These are phyloP conservation scores for Exophiala viscosa DNA, from an alignment of 2,329 filamentous ascomycete genomes.

Conservation along the genomic window DNA sequence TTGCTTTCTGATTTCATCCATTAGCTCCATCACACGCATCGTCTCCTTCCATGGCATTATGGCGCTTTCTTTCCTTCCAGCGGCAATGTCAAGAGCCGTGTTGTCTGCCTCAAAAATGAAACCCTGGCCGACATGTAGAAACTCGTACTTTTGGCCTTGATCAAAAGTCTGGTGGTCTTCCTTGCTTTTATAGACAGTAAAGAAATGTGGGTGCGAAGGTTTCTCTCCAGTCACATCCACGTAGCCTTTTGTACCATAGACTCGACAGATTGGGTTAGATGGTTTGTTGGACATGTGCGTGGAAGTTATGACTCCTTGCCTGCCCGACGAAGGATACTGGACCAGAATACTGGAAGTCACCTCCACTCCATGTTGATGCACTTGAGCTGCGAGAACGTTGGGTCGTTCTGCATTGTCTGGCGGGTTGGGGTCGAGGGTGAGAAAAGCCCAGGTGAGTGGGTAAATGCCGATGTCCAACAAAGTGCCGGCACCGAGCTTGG, in stretches of 20 bases:
- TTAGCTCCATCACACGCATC: slow-evolving; percentile 76
- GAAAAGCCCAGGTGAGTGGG: slow-evolving; percentile 85
- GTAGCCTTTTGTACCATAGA: slow-evolving; percentile 26
- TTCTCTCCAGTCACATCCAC: slow-evolving; percentile 18
- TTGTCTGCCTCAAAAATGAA: slow-evolving; percentile 62
- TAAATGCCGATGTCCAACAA: slow-evolving; percentile 85
- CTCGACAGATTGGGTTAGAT: slow-evolving; percentile 12
- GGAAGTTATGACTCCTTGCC: slow-evolving; percentile 43
- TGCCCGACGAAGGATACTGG: slow-evolving; percentile 37
- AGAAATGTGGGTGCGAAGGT: slow-evolving; percentile 15
- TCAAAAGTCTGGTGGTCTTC: neutral
- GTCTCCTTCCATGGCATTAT: slow-evolving; percentile 76
- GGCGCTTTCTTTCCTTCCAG: slow-evolving; percentile 73
- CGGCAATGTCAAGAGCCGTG: slow-evolving; percentile 67
- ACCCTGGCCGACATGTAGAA: slow-evolving; percentile 4
- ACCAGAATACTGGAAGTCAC: slow-evolving; percentile 39
- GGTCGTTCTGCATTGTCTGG: slow-evolving; percentile 62
- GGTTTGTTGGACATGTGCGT: slow-evolving; percentile 29
- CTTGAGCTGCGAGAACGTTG: slow-evolving; percentile 57
- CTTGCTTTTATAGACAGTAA: slow-evolving; percentile 17
- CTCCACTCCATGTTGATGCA: slow-evolving; percentile 30
- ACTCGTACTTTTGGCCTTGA: slow-evolving; percentile 6
- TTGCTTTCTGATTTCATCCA: slow-evolving; percentile 66
- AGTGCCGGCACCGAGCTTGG: slow-evolving; percentile 74
- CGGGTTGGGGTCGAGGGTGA: slow-evolving; percentile 71